Conservation (phyloP, 1,284 basidiomycete genomes). For the Cystobasidium sp. region DNA sequence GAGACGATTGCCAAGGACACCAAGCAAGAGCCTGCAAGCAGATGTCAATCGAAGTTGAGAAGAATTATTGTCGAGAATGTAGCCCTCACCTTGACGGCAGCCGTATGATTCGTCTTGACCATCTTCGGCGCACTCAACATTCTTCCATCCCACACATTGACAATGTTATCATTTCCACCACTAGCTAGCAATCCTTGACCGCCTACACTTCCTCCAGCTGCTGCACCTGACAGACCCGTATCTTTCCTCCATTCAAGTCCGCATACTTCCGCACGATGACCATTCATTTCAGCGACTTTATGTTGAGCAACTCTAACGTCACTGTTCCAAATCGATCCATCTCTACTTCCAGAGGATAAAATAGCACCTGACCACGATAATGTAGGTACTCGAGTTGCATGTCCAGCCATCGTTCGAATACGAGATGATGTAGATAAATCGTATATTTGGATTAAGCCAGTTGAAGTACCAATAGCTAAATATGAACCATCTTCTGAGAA, state of each 20-base stretch:
- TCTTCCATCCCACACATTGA: slow-evolving; percentile 91
- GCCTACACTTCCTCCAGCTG: slow-evolving; percentile 37
- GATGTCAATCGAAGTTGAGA: slow-evolving; percentile 15
- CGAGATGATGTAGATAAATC: slow-evolving; percentile 80
- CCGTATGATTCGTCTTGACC: slow-evolving; percentile 92
- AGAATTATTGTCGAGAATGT: not conserved
- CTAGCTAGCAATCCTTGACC: slow-evolving; percentile 71
- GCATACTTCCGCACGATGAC: slow-evolving; percentile 88
- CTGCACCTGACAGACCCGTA: slow-evolving; percentile 44
- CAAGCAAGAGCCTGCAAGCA: slow-evolving; percentile 79
- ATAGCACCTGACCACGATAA: slow-evolving; percentile 85
- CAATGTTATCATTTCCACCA: slow-evolving; percentile 94
- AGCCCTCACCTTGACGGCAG: slow-evolving; percentile 79
- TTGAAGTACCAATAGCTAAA: slow-evolving; percentile 82
- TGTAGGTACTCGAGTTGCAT: slow-evolving; percentile 74
- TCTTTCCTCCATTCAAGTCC: slow-evolving; percentile 57
- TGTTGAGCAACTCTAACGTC: slow-evolving; percentile 85
- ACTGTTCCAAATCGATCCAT: slow-evolving; percentile 91
- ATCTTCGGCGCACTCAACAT: slow-evolving; percentile 68
- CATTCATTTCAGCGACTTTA: slow-evolving; percentile 84
- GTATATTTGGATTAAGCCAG: slow-evolving; percentile 93
- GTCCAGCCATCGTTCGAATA: slow-evolving; percentile 84
- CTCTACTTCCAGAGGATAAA: slow-evolving; percentile 82
- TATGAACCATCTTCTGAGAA: slow-evolving; percentile 87
- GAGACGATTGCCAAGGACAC: slow-evolving; percentile 93